Evolutionary conservation across 2,329 filamentous ascomycete species (phyloP).

Genomic region (Chaetomiaceae sp.): DNA sequence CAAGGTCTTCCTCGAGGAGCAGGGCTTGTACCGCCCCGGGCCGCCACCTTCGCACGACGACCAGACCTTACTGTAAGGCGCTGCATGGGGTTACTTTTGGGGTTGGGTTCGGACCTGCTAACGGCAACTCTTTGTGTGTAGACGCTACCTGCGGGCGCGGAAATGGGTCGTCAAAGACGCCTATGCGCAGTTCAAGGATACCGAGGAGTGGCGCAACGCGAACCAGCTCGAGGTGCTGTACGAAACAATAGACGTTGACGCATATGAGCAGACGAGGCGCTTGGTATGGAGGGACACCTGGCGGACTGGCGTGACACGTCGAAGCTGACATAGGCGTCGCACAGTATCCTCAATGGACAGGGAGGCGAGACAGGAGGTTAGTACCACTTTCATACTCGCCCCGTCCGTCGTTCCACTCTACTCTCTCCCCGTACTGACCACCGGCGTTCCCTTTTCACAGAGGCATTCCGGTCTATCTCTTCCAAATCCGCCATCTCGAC

Average conservation of each 20-base stretch:
- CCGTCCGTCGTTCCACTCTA: neutral
- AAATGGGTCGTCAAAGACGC: constrained; percentile 75
- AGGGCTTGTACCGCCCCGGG: constrained; percentile 55
- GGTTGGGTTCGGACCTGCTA: too few relatives aligned
- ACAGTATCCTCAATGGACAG: constrained; percentile 92
- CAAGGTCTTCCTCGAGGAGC: constrained; percentile 60
- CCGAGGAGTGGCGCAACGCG: constrained; percentile 77
- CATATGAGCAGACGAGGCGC: constrained; percentile 72
- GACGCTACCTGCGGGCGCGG: constrained; percentile 79
- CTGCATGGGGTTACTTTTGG: too few relatives aligned
- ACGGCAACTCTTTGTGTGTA: constrained; percentile 29
- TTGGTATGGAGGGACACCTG: constrained; percentile 48
- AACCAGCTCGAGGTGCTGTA: constrained; percentile 76
- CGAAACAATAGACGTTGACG: constrained; percentile 75
- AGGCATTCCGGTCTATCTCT: constrained; percentile 88
- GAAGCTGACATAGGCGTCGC: constrained; percentile 1
- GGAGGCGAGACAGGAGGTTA: constrained; percentile 66
- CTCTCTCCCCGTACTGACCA: neutral
- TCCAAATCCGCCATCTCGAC: constrained; percentile 77
- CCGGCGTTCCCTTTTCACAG: constrained; percentile 34
- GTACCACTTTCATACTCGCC: constrained; percentile 1
- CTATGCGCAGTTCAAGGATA: constrained; percentile 77
- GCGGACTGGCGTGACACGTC: neutral
- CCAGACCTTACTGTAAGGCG: constrained; percentile 59
- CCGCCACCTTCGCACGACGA: constrained; percentile 63